Conservation (phyloP, 208 protist species). For the Leishmania turanica region DNA sequence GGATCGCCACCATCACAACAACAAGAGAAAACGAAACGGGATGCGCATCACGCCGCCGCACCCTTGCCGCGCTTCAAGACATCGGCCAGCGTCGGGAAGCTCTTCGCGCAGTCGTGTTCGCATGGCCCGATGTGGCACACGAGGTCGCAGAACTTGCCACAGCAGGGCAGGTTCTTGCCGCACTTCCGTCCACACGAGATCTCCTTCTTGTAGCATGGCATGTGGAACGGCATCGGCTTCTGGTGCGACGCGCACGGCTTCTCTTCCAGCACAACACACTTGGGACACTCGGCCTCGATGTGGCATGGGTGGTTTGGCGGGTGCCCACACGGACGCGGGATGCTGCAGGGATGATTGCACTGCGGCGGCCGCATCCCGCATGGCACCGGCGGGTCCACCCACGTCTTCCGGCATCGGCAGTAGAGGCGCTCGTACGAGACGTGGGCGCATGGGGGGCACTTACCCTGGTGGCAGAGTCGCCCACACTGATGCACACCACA, state of each 20-base stretch:
- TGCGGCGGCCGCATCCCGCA: slow-evolving; percentile 86
- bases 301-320: slow-evolving; percentile 85
- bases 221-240: slow-evolving; percentile 63
- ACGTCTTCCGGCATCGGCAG: slow-evolving; percentile 85
- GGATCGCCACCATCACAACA: not conserved
- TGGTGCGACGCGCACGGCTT: slow-evolving; percentile 86
- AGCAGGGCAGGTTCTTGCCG: slow-evolving; percentile 76
- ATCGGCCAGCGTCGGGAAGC: slow-evolving; percentile 44
- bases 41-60: not conserved
- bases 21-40: not conserved
- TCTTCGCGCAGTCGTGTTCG: slow-evolving; percentile 57
- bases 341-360: slow-evolving; percentile 78
- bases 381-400: slow-evolving; percentile 88
- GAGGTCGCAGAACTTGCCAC: slow-evolving; percentile 63
- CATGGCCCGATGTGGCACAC: slow-evolving; percentile 81
- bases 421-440: slow-evolving; percentile 81
- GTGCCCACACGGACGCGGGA: slow-evolving; percentile 87
- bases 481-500: slow-evolving; percentile 87
- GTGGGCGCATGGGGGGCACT: slow-evolving; percentile 72
- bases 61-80: slow-evolving; percentile 19
- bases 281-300: slow-evolving; percentile 63
- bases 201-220: slow-evolving; percentile 61
- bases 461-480: slow-evolving; percentile 83
- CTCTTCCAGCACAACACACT: slow-evolving; percentile 80
- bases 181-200: slow-evolving; percentile 81